Base-by-base conservation (phyloP, 1,284 basidiomycete genomes). In the Ustanciosporium gigantosporum region DNA sequence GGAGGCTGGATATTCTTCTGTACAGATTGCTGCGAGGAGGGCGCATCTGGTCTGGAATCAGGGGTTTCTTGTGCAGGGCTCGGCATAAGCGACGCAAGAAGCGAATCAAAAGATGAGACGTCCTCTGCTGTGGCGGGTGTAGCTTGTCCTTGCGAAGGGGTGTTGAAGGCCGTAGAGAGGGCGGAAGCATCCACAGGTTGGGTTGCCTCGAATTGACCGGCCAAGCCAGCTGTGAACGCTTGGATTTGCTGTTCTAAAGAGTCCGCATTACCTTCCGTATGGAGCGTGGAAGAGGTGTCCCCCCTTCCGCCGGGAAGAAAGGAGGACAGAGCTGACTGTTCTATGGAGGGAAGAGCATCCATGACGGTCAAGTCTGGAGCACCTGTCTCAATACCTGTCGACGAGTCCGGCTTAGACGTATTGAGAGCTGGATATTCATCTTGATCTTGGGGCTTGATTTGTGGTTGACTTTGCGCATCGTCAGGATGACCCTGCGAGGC, bases 21-120 rank as follows among this genome's bases (percentile, higher is more conserved):
- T n/a, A n/a, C n/a, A n/a, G n/a, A n/a, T n/a, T n/a, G n/a, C n/a
- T n/a, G n/a, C n/a, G n/a, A n/a, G n/a, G 27, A 29, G 11, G 27
- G 27, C 9, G 27, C 9, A 29, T n/a, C 27, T 29, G 27, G 27
- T n/a, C n/a, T n/a, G 9, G 11, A 9, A n/a, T 9, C 25, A 3
- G 58, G 58, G 5, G 58, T 55, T 25, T 44, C 50, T 11, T 46
- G 36, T 21, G 41, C 41, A 4, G 59, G 59, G 6, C 52, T 62
- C 3, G 59, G 52, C 59, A 62, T 62, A n/a, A 62, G 45, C 9
- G 59, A 62, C 3, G 60, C 60, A 20, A 64, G 51, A 20, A 64
- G 46, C 4, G 60, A 49, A 9, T 57, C 60, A 23, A 64, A 57
- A 13, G 60, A 57, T 5, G 60, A 45, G 16, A 62, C 42, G 35